A percentile compares a stretch with the other conserved stretches of the same genome.
phyloP scores from a whole-genome alignment of 208 protist genomes.

The Acanthamoeba comandoni region DNA sequence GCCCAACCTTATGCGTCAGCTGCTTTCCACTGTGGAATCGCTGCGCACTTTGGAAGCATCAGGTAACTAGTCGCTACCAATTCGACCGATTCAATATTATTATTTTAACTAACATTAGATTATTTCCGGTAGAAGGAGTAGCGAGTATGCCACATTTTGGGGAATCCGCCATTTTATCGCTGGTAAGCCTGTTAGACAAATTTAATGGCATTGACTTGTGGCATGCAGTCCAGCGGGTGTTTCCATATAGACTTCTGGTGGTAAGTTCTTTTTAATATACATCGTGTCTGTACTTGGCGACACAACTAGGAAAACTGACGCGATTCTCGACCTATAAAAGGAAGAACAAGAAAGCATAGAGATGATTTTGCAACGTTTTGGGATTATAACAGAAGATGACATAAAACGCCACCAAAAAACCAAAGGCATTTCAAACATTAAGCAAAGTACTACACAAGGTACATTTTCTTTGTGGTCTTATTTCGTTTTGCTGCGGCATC shows the following conservation, averaged over 20 bases:
- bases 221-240: slow-evolving; percentile 6
- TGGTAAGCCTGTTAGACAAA: not conserved
- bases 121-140: slow-evolving; percentile 13
- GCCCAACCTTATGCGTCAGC: slow-evolving; percentile 12
- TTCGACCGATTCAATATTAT: no score
- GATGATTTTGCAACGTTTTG: slow-evolving; percentile 21
- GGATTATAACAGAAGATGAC: not conserved
- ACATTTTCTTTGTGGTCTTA: no score
- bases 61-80: not conserved
- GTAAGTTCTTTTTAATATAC: slow-evolving; percentile 12
- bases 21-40: slow-evolving; percentile 35
- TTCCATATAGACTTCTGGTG: slow-evolving; percentile 40
- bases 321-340: slow-evolving; percentile 7
- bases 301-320: not conserved
- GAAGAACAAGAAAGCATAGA: slow-evolving; percentile 65
- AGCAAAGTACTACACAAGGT: no score
- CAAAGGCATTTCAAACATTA: no score
- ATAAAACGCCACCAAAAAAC: no score
- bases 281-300: not conserved
- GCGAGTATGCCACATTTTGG: slow-evolving; percentile 57
- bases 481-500: no score
- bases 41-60: slow-evolving; percentile 37
- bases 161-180: slow-evolving; percentile 37
- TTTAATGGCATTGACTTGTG: no score
- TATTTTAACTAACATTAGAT: not conserved